Conservation (phyloP, 1,139 yeast genomes). For the Geotrichum phurueaensis region DNA sequence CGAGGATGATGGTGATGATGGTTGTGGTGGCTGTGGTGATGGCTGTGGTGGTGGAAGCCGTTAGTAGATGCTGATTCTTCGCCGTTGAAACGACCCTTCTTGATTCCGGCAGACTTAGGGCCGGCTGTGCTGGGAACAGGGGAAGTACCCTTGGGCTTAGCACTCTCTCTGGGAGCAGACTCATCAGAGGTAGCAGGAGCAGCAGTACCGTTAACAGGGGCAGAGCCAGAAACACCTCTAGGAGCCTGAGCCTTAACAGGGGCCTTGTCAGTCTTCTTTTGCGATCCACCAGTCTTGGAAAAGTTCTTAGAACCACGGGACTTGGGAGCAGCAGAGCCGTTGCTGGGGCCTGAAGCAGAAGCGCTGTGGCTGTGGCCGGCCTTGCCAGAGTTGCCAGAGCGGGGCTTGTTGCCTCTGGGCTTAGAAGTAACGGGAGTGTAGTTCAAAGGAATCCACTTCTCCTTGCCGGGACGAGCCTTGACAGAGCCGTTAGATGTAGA, state of each 20-base stretch:
- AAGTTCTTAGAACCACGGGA: conserved; percentile 37
- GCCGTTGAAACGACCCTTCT: conserved; percentile 13
- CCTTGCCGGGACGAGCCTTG: conserved; percentile 9
- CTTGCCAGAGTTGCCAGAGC: conserved; percentile 9
- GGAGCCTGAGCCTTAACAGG: background rate
- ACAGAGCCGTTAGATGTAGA: background rate
- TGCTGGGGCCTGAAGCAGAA: background rate
- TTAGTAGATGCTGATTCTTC: conserved; percentile 3
- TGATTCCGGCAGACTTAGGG: background rate
- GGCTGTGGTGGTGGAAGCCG: conserved; percentile 3
- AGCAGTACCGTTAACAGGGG: conserved; percentile 10
- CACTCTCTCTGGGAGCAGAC: conserved; percentile 3
- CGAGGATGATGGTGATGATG: conserved; percentile 20
- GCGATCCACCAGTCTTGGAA: conserved; percentile 49
- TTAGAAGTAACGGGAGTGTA: conserved; percentile 13
- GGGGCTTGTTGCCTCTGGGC: conserved; percentile 11
- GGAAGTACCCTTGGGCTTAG: background rate
- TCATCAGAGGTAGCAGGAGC: conserved; percentile 6
- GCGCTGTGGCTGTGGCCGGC: background rate
- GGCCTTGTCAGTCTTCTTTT: conserved; percentile 23
- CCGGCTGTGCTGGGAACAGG: conserved; percentile 7
- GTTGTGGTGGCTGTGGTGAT: conserved; percentile 12
- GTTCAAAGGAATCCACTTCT: conserved; percentile 15
- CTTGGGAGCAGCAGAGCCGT: conserved; percentile 1
- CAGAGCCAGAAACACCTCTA: conserved; percentile 9